Evolutionary conservation across 495 filamentous ascomycete species (phyloP), one percentile per base, ranked within the genome.

Genomic region (Xylaria intraflava): DNA sequence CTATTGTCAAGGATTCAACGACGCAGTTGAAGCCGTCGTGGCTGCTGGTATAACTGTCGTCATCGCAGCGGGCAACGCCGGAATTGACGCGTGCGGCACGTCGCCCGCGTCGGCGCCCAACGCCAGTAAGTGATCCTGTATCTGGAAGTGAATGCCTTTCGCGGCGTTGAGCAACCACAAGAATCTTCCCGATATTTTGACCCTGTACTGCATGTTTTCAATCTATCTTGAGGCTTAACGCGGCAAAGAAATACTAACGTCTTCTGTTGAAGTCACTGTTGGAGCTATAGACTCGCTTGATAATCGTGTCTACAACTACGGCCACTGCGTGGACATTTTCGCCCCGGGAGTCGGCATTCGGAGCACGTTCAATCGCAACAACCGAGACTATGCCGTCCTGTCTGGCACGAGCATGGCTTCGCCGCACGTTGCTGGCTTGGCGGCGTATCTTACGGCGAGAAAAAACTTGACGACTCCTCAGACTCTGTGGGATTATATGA

Each of bases 351-450:
- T 71, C 17, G 49, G 55, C 49, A 77, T 85, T 43, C 64, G 75
- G 9, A 72, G 72, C 7, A 60, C 75, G 16, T 83, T 67, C 72
- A 38, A 38, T 19, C 77, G 75, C 47, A 71, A 71, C 43, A 67
- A 65, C 36, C 65, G 70, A 58, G 63, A 57, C 7, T 73, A 66
- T 23, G 72, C 76, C 63, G 68, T 69, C 52, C 77, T 84, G 56
- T 78, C 75, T 8, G 84, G 83, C 41, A 87, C 84, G 1, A 75
- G 70, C 9, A 81, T 80, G 76, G 77, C 83, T 16, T 74, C 76
- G 10, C 83, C 82, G 5, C 83, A 86, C 54, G 72, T 85, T 33
- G 71, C 74, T 7, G 83, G 83, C 39, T 62, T 81, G 31, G 72
- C 69, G 10, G 67, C 80, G 17, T 83, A 83, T 60, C 64, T 83